A percentile compares a stretch with the other conserved stretches of the same genome.
These are phyloP conservation scores for Paramecium caudatum DNA, from an alignment of 73 alveolate species.

Conservation along the genomic window DNA sequence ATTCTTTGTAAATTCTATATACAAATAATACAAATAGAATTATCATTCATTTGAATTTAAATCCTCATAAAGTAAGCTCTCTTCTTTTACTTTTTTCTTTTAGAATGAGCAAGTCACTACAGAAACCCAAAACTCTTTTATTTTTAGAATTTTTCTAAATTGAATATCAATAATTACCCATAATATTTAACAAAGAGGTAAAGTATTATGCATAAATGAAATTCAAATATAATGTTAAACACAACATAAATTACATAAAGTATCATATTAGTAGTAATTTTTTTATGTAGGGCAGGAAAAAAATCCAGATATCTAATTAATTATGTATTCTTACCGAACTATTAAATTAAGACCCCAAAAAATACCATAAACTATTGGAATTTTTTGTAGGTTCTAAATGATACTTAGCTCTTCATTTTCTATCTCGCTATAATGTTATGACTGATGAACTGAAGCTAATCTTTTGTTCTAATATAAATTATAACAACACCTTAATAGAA, in stretches of 20 bases:
- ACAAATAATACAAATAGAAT: neutral
- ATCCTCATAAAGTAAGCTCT: no score
- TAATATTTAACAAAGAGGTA: neutral
- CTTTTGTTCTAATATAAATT: neutral
- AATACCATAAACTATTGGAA: neutral
- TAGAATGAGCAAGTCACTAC: no score
- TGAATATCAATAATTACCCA: no score
- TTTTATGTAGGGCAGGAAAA: neutral
- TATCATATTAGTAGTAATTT: neutral
- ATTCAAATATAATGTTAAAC: neutral
- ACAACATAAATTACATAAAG: neutral
- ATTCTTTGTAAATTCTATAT: no score
- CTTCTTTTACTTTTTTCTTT: no score
- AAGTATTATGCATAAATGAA: neutral
- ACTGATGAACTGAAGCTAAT: neutral
- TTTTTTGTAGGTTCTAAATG: neutral
- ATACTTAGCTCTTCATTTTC: conserved; percentile 2
- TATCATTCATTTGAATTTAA: neutral
- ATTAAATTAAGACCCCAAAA: neutral
- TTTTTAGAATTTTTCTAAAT: no score
- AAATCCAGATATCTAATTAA: neutral
- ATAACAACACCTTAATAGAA: no score
- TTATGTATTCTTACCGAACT: neutral
- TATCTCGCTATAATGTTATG: neutral
- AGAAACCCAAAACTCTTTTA: no score